These are phyloP conservation scores for Solanum bulbocastanum DNA, from an alignment of 257 asterid genomes.

Conservation along the genomic window DNA sequence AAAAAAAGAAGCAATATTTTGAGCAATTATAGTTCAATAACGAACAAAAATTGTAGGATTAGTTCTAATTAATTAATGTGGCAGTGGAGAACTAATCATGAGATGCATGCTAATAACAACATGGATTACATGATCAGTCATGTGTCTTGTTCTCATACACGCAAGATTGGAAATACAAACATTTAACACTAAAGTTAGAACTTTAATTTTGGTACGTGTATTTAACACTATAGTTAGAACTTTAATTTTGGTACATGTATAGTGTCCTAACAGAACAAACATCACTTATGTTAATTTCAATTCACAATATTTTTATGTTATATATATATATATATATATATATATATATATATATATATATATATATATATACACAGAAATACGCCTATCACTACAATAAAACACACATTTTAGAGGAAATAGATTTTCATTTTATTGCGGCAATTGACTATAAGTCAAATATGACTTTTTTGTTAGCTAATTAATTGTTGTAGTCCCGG, in stretches of 20 bases:
- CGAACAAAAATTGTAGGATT: neutral
- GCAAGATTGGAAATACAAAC: neutral
- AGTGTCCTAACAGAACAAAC: neutral
- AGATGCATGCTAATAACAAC: neutral
- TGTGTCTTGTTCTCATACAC: neutral
- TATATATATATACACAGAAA: too few species aligned
- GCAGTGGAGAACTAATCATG: neutral
- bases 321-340: neutral
- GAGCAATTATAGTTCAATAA: neutral
- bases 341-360: neutral
- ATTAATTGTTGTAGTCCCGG: too few species aligned
- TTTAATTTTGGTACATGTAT: neutral
- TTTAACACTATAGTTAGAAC: neutral
- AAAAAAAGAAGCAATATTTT: neutral
- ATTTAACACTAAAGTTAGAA: neutral
- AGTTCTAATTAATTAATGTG: neutral
- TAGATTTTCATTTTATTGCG: too few species aligned
- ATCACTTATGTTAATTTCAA: neutral
- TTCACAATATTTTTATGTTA: neutral
- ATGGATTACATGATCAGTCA: neutral
- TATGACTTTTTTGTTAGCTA: neutral
- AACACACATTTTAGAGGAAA: neutral
- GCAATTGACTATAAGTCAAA: too few species aligned
- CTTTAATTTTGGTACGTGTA: neutral
- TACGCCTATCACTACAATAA: too few species aligned